A percentile compares a stretch with the other conserved stretches of the same genome.
phyloP scores from a whole-genome alignment of 768 basidiomycete genomes.

The Amylocystis lapponica region DNA sequence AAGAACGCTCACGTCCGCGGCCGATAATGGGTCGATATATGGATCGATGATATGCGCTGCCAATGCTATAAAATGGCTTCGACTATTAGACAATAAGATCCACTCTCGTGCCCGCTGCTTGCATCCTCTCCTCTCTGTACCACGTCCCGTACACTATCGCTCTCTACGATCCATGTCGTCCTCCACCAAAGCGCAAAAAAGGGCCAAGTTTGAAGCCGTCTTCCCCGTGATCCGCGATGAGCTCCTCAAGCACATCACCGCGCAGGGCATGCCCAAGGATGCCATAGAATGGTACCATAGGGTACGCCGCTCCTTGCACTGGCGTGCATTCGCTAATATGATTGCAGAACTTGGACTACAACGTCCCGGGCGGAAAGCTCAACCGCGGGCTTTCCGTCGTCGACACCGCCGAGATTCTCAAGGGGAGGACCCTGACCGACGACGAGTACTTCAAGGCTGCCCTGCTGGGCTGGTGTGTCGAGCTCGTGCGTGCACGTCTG shows the following conservation, averaged over 20 bases:
- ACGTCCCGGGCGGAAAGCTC: constrained; percentile 94
- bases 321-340: neutral
- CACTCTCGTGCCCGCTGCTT: too few relatives aligned
- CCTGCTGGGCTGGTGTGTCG: constrained; percentile 91
- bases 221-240: constrained; percentile 73
- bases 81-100: too few relatives aligned
- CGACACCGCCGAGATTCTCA: constrained; percentile 86
- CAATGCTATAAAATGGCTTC: too few relatives aligned
- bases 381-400: constrained; percentile 96
- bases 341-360: constrained; percentile 80
- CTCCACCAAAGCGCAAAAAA: constrained; percentile 21
- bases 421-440: constrained; percentile 61
- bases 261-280: constrained; percentile 76
- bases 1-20: too few relatives aligned
- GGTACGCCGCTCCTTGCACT: constrained; percentile 39
- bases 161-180: too few relatives aligned
- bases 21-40: too few relatives aligned
- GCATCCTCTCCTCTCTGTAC: too few relatives aligned
- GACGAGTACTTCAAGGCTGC: constrained; percentile 88
- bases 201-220: constrained; percentile 64
- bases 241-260: constrained; percentile 60
- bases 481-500: constrained; percentile 62
- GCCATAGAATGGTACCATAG: constrained; percentile 80
- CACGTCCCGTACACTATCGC: too few relatives aligned
- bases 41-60: too few relatives aligned